Evolutionary conservation across 768 basidiomycete species (phyloP).

Genomic region (Naganishia friedmannii): DNA sequence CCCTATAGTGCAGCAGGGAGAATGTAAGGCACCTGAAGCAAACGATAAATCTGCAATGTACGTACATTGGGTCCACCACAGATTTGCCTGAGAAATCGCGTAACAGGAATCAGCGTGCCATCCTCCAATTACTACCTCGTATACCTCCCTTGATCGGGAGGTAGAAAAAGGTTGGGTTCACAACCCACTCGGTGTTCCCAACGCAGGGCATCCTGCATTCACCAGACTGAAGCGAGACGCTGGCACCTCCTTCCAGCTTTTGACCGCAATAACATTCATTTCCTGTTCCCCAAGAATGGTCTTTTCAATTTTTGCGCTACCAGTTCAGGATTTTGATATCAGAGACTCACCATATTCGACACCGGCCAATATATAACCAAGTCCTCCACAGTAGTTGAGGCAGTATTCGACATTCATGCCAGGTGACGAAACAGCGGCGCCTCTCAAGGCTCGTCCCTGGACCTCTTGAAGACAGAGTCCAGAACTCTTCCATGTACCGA

Average conservation of each 20-base stretch:
- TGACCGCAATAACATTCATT: slow-evolving; percentile 46
- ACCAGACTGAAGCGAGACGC: slow-evolving; percentile 27
- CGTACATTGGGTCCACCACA: slow-evolving; percentile 67
- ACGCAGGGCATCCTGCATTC: slow-evolving; percentile 42
- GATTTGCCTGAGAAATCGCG: background rate
- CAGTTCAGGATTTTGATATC: slow-evolving; percentile 61
- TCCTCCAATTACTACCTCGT: too few relatives aligned
- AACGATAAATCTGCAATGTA: background rate
- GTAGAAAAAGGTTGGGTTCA: background rate
- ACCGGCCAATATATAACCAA: slow-evolving; percentile 34
- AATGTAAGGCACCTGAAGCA: too few relatives aligned
- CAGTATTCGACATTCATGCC: slow-evolving; percentile 48
- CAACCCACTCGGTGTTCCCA: slow-evolving; percentile 31
- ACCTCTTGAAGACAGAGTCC: slow-evolving; percentile 35
- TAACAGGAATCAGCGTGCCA: too few relatives aligned
- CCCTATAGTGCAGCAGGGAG: too few relatives aligned
- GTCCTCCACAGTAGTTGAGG: slow-evolving; percentile 68
- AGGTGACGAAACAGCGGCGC: slow-evolving; percentile 45
- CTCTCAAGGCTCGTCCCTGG: slow-evolving; percentile 36
- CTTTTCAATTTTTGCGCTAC: slow-evolving; percentile 43
- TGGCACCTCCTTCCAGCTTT: slow-evolving; percentile 38
- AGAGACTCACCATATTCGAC: slow-evolving; percentile 44
- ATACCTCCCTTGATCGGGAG: background rate
- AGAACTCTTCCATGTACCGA: slow-evolving; percentile 19
- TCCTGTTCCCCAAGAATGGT: background rate